A percentile compares a stretch with the other conserved stretches of the same genome.
These are phyloP conservation scores for Aegilops speltoides DNA, from an alignment of 176 grass and related monocot genomes.

Conservation along the genomic window DNA sequence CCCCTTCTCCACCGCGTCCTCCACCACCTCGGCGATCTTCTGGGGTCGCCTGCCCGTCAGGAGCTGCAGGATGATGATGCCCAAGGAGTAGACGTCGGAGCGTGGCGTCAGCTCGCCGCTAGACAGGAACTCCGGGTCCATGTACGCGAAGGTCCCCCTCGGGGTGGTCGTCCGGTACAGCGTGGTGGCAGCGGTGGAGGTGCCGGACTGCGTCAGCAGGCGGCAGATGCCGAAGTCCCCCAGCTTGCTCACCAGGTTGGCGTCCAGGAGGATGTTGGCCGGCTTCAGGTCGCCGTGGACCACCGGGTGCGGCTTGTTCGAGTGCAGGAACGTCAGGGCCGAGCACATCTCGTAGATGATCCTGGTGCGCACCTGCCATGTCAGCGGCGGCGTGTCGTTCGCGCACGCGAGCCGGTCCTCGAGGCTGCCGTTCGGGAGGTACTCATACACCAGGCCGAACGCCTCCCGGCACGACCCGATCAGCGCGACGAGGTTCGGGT, in stretches of 20 bases:
- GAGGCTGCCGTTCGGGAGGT: slow-evolving; percentile 78
- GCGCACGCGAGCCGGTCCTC: slow-evolving; percentile 45
- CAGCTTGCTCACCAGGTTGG: slow-evolving; percentile 69
- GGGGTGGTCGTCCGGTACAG: slow-evolving; percentile 36
- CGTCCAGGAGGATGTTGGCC: slow-evolving; percentile 69
- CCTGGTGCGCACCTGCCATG: slow-evolving; percentile 62
- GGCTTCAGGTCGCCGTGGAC: slow-evolving; percentile 75
- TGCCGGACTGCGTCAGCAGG: slow-evolving; percentile 34
- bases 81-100: slow-evolving; percentile 75
- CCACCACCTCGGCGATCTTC: slow-evolving; percentile 47
- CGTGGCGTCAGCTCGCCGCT: slow-evolving; percentile 46
- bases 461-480: slow-evolving; percentile 64
- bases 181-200: slow-evolving; percentile 26
- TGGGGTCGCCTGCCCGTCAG: slow-evolving; percentile 58
- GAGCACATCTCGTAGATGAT: slow-evolving; percentile 80
- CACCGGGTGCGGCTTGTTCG: slow-evolving; percentile 48
- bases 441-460: slow-evolving; percentile 62
- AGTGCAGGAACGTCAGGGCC: slow-evolving; percentile 76
- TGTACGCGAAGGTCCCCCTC: slow-evolving; percentile 44
- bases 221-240: slow-evolving; percentile 57
- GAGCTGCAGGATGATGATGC: slow-evolving; percentile 69
- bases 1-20: slow-evolving; percentile 56
- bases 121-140: slow-evolving; percentile 63
- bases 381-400: slow-evolving; percentile 44
- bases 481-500: slow-evolving; percentile 76